These are phyloP conservation scores for Sporothrix dimorphospora DNA, from an alignment of 2,329 filamentous ascomycete genomes.

Conservation along the genomic window DNA sequence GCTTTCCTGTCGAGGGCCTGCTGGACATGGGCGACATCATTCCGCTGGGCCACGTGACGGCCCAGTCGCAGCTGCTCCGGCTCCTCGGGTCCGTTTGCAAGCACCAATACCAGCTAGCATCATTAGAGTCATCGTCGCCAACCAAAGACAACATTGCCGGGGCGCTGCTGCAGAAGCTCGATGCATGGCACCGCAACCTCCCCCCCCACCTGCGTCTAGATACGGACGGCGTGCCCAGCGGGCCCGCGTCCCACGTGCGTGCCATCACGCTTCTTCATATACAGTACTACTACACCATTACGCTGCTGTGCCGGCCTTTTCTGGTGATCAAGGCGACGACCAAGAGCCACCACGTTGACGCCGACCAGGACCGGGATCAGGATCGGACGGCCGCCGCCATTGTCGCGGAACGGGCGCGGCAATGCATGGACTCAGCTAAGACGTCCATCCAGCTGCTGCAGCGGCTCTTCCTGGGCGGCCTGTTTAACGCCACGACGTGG, in stretches of 20 bases:
- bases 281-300: constrained; percentile 38
- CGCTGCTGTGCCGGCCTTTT: constrained; percentile 40
- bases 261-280: constrained; percentile 37
- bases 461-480: constrained; percentile 29
- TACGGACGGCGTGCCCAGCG: no score
- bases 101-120: constrained; percentile 34
- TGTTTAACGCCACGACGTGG: constrained; percentile 33
- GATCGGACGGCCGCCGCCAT: no score
- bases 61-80: constrained; percentile 30
- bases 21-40: constrained; percentile 37
- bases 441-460: constrained; percentile 15
- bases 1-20: constrained; percentile 36
- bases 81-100: constrained; percentile 38
- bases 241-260: constrained; percentile 33
- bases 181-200: not conserved
- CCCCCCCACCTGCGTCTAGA: constrained; percentile 15
- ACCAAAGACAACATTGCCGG: no score
- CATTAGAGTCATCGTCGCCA: no score
- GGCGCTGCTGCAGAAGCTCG: no score
- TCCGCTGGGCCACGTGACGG: constrained; percentile 35
- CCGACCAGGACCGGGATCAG: no score
- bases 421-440: constrained; percentile 32
- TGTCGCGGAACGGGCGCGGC: not conserved
- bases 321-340: constrained; percentile 31
- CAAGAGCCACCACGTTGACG: no score